phyloP scores from a whole-genome alignment of 305 asterid species.

The Fraxinus greggii region DNA sequence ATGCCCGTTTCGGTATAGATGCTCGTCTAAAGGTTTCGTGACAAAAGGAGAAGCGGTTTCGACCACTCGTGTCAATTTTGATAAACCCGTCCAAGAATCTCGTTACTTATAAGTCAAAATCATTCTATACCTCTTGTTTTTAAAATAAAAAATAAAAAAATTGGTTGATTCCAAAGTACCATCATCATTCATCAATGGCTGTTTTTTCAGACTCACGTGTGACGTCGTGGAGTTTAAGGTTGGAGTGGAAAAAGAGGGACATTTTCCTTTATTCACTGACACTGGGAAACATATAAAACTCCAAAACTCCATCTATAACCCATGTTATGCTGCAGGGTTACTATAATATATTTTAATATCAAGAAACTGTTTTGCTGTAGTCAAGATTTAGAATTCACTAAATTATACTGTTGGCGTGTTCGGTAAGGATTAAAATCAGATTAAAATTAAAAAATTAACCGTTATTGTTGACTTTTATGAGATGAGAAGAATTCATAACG shows the following conservation, averaged over 20 bases:
- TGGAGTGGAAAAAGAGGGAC: not conserved
- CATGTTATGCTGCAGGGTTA: not conserved
- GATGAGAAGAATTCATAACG: no score
- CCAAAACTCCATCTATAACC: not conserved
- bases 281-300: not conserved
- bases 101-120: not conserved
- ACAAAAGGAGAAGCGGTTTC: no score
- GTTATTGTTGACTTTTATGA: no score
- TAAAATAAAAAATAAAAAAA: no score
- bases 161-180: not conserved
- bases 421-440: no score
- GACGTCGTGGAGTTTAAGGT: not conserved
- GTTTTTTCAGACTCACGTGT: not conserved
- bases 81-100: no score
- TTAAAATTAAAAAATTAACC: no score
- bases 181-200: not conserved
- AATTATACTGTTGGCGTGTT: no score
- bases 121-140: no score
- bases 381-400: conserved; percentile 33
- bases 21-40: no score
- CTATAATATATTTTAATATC: not conserved
- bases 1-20: no score
- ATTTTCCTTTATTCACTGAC: conserved; percentile 20
- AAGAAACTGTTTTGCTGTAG: conserved; percentile 20
- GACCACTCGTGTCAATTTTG: no score